Conservation (phyloP, 805 yeast species). For the Candida nitratophila region DNA sequence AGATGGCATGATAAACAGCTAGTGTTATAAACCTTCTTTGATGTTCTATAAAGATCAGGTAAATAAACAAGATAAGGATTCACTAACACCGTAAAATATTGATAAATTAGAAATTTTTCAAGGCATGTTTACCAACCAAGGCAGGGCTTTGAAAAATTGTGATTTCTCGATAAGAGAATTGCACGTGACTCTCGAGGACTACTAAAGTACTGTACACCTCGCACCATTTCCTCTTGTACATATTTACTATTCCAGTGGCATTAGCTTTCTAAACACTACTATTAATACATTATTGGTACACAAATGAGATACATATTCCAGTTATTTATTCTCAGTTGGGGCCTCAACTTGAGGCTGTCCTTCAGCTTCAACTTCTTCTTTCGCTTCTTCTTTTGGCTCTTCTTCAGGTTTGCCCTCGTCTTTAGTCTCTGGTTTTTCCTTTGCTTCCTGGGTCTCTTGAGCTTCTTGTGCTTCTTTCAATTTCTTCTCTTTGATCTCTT, state of each 20-base stretch:
- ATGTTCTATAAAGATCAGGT: too few relatives aligned
- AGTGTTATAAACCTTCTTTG: not conserved
- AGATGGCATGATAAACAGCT: slow-evolving; percentile 14
- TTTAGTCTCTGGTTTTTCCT: not conserved
- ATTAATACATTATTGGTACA: too few relatives aligned
- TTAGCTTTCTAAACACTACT: too few relatives aligned
- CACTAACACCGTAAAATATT: not conserved
- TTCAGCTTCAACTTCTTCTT: not conserved
- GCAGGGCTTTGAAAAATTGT: not conserved
- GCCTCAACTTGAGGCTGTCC: not conserved
- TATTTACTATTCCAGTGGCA: too few relatives aligned
- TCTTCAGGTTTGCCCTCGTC: not conserved
- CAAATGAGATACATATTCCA: too few relatives aligned
- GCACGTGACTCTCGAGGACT: slow-evolving; percentile 1
- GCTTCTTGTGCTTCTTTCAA: not conserved
- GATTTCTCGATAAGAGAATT: not conserved
- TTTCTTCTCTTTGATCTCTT: not conserved
- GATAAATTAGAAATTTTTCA: not conserved
- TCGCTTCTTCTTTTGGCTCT: not conserved
- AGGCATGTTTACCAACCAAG: not conserved
- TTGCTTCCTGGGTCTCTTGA: not conserved
- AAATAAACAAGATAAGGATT: not conserved
- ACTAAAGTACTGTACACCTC: too few relatives aligned
- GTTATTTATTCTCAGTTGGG: too few relatives aligned
- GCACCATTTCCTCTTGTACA: too few relatives aligned